These are phyloP conservation scores for Guadua angustifolia DNA, from an alignment of 176 grass and related monocot species.

Conservation along the genomic window DNA sequence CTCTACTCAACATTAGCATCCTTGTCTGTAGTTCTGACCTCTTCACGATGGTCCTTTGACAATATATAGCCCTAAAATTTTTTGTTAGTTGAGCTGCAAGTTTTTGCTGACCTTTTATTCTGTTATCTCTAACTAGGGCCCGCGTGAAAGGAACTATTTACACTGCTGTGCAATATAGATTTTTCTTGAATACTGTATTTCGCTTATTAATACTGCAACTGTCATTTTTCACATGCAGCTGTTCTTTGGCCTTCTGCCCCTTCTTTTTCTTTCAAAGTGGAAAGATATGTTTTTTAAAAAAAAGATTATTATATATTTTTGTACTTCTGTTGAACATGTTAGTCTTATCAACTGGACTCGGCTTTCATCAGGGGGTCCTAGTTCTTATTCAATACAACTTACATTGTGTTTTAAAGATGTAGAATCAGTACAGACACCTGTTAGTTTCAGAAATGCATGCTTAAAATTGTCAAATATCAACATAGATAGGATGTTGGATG, in stretches of 20 bases:
- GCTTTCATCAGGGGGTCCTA: not conserved
- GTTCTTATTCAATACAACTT: conserved; percentile 4
- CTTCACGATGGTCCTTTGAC: not conserved
- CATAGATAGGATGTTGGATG: conserved; percentile 4
- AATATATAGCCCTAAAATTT: not conserved
- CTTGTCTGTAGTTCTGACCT: not conserved
- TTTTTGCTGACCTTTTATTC: conserved; percentile 1
- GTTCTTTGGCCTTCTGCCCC: not conserved
- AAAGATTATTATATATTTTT: not conserved
- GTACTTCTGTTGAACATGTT: conserved; percentile 1
- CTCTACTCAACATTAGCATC: not conserved
- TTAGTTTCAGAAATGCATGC: not conserved
- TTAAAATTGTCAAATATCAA: not conserved
- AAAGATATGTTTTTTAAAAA: not conserved
- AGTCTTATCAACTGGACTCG: not conserved
- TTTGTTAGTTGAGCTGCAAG: conserved; percentile 15
- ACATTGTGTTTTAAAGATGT: conserved; percentile 18
- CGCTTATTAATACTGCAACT: not conserved
- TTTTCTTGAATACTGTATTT: not conserved
- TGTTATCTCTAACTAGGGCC: not conserved
- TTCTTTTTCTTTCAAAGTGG: not conserved
- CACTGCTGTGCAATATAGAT: not conserved
- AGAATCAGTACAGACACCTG: not conserved
- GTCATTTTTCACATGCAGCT: not conserved
- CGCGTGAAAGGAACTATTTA: not conserved